phyloP scores from a whole-genome alignment of 164 flowering plant species.

The Buxus sempervirens region DNA sequence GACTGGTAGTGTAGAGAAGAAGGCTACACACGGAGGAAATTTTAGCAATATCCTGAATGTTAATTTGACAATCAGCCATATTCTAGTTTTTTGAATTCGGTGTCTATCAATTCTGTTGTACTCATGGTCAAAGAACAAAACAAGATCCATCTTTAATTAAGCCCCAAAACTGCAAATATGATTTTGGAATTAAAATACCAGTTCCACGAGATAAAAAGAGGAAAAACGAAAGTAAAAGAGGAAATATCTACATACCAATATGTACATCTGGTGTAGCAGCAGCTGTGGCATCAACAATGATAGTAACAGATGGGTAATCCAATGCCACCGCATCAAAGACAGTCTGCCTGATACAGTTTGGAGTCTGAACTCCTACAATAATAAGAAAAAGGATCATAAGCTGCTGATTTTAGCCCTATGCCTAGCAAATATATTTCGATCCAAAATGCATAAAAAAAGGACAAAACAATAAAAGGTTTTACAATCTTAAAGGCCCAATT shows the following conservation, averaged over 20 bases:
- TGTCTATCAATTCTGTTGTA: no score
- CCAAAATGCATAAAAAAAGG: not conserved
- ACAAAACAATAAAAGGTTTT: not conserved
- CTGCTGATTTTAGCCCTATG: not conserved
- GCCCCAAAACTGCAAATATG: not conserved
- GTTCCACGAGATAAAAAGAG: not conserved
- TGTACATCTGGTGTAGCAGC: conserved; percentile 87
- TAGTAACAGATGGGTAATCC: conserved; percentile 70
- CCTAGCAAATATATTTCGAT: not conserved
- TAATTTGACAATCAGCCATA: no score
- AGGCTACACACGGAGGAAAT: no score
- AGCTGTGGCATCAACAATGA: conserved; percentile 90
- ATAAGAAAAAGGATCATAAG: not conserved
- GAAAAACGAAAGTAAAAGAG: no score
- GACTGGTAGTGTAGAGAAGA: no score
- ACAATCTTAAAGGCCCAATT: conserved; percentile 13
- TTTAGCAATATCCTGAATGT: no score
- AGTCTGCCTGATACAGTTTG: conserved; percentile 93
- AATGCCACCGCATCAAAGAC: conserved; percentile 92
- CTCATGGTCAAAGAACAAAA: not conserved
- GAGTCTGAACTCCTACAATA: conserved; percentile 86
- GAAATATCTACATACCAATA: conserved; percentile 37
- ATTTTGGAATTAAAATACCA: not conserved
- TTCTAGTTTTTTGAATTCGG: no score
- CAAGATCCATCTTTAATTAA: not conserved